Base-by-base conservation (phyloP, 805 yeast species). In the Candida manassasensis region DNA sequence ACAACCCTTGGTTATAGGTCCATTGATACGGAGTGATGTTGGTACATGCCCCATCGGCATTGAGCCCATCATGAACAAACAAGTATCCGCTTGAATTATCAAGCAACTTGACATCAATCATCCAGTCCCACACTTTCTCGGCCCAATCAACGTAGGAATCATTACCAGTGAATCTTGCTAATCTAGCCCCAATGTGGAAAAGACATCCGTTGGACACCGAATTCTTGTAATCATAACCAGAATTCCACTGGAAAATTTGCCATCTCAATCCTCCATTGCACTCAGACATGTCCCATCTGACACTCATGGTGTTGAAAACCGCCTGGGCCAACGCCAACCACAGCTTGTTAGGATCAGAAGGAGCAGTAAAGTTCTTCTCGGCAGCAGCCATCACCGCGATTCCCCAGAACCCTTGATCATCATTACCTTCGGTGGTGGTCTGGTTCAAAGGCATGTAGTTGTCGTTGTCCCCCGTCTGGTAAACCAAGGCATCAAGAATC, bases 371-470 rank as follows among this genome's bases (percentile, higher is more conserved):
- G 61, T 86, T 86, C 53, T 81, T 71, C 58, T 90, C 97, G 0
- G 94, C 94, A 1, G 97, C 97, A 19, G 77, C 80, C 83, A 90
- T 86, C 3, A 79, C 94, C 1, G 95, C 83, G 41, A 93, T 69
- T 4, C 96, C 97, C 97, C 97, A 90, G 57, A 90, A 87, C 2
- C 85, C 96, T 65, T 90, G 97, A 67, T 90, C 97, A 70, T 90
- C 98, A 55, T 90, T 90, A 52, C 97, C 98, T 62, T 90, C 97
- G 2, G 95, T 84, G 22, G 88, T 79, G 8, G 89, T 77, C 61
- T 89, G 96, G 58, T 87, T 86, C 41, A 78, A 64, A 4, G 97
- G 96, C 59, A 90, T 79, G 59, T 79, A 93, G 61, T 90, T 81
- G 63, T 77, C 65, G 54, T 79, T 70, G 8, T 73, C 75, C 40